A percentile compares a stretch with the other conserved stretches of the same genome.
These are phyloP conservation scores for Tolypocladium amazonense DNA, from an alignment of 2,329 filamentous ascomycete species.

Conservation along the genomic window DNA sequence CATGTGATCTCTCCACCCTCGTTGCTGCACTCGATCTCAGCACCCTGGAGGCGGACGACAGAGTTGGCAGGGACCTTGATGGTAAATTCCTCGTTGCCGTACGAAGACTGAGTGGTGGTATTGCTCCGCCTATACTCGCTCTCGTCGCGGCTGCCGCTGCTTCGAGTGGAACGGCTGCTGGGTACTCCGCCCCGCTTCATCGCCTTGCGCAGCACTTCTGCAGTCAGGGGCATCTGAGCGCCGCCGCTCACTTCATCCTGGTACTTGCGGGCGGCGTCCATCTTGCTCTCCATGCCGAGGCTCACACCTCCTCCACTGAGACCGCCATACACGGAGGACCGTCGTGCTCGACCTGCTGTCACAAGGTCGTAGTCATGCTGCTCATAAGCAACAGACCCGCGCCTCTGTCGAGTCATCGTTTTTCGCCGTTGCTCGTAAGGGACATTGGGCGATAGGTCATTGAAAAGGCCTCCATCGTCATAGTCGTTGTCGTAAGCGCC, in stretches of 20 bases:
- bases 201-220: constrained; percentile 42
- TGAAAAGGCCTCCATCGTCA: constrained; percentile 24
- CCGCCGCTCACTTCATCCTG: constrained; percentile 41
- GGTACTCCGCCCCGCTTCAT: constrained; percentile 32
- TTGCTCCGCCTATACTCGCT: constrained; percentile 53
- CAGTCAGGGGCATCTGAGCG: constrained; percentile 38
- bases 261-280: constrained; percentile 30
- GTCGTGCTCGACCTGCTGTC: constrained; percentile 23
- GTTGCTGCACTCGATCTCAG: constrained; percentile 46
- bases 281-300: constrained; percentile 26
- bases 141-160: constrained; percentile 50
- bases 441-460: constrained; percentile 24
- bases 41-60: constrained; percentile 43
- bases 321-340: constrained; percentile 30
- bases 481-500: constrained; percentile 17
- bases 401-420: constrained; percentile 21
- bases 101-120: constrained; percentile 45
- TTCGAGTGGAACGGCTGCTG: constrained; percentile 47
- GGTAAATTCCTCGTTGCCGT: constrained; percentile 45
- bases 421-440: constrained; percentile 21
- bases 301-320: constrained; percentile 21
- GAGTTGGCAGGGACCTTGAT: constrained; percentile 48
- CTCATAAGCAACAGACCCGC: constrained; percentile 26
- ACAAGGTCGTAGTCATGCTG: constrained; percentile 28
- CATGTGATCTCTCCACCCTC: constrained; percentile 53